Base-by-base conservation (phyloP, 345 rosid genomes). In the Populus davidiana region DNA sequence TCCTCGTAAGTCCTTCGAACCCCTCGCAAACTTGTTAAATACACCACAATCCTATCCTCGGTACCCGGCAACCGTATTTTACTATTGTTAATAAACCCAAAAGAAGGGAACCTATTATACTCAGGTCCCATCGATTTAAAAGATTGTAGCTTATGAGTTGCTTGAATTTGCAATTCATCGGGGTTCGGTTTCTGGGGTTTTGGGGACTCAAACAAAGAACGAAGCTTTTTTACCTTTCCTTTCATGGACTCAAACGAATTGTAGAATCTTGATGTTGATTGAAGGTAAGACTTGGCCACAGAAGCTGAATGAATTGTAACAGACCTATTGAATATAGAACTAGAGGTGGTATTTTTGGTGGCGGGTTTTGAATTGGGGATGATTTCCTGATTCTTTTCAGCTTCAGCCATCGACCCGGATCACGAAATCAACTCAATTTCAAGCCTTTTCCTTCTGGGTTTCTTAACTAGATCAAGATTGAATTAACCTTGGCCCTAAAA, bases 1-100 rank as follows among this genome's bases (percentile, higher is more conserved):
- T 96, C 99, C 87, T 96, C 98, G 14, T 54, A 91, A 0, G 99
- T 96, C 74, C 99, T 82, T 38, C 99, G 87, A 82, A 96, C 79
- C 12, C 99, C 99, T 70, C 91, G 87, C 81, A 96, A 83, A 77
- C 98, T 96, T 38, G 99, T 96, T 36, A 90, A 81, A 84, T 86
- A 96, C 77, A 96, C 93, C 21, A 96, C 98, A 74, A 96, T 92
- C 29, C 98, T 79, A 76, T 96, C 98, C 81, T 91, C 96, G 0
- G 97, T 89, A 18, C 99, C 99, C 0, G 90, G 92, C 36, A 93
- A 83, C 33, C 88, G 85, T 21, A 88, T 87, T 16, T 80, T 81
- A 27, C 90, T 36, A 66, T 14, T 50, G 49, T 10, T 59, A 59
- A 27, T 44, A 43, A 77, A 74, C 80, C 82, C 33, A 75, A 67